Percentiles rank a stretch among this genome's conserved stretches.
Evolutionary conservation across 2,329 filamentous ascomycete genomes (phyloP).

Genomic region (Elsinoe fawcettii): DNA sequence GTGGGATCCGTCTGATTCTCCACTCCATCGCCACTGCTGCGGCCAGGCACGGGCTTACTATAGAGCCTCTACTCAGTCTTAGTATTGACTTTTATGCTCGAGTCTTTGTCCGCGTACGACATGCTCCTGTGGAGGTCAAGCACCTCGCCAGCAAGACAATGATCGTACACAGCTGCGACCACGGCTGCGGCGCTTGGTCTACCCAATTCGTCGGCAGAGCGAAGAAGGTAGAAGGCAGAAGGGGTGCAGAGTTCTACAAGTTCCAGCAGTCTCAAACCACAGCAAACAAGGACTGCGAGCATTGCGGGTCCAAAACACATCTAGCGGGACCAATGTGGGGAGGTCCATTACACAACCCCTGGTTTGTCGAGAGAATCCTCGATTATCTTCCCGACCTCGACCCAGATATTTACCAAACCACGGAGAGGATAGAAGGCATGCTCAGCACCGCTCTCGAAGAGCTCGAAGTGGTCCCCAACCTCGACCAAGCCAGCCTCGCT

Average conservation of each 20-base stretch:
- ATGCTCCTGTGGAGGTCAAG: constrained; percentile 78
- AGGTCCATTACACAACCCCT: constrained; percentile 74
- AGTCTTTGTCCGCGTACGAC: constrained; percentile 75
- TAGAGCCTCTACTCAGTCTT: constrained; percentile 84
- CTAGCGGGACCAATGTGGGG: constrained; percentile 91
- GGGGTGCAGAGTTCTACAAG: constrained; percentile 63
- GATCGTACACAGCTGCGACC: constrained; percentile 84
- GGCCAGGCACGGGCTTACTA: constrained; percentile 74
- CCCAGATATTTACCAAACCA: constrained; percentile 66
- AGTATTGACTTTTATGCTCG: constrained; percentile 95
- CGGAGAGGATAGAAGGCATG: constrained; percentile 81
- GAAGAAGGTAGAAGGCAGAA: constrained; percentile 60
- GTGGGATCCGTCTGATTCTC: constrained; percentile 75
- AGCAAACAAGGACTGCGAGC: constrained; percentile 59
- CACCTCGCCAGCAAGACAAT: constrained; percentile 86
- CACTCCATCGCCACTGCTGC: constrained; percentile 73
- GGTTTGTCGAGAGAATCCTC: constrained; percentile 74
- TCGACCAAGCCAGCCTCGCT: neutral
- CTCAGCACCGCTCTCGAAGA: constrained; percentile 82
- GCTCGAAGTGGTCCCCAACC: constrained; percentile 24
- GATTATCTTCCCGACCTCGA: constrained; percentile 61
- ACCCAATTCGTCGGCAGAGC: constrained; percentile 71
- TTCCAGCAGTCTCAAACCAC: constrained; percentile 64
- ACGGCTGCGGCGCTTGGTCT: constrained; percentile 84
- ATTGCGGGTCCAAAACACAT: constrained; percentile 83